Base-by-base conservation (phyloP, 2,329 filamentous ascomycete species). In the Ascochyta koolunga region DNA sequence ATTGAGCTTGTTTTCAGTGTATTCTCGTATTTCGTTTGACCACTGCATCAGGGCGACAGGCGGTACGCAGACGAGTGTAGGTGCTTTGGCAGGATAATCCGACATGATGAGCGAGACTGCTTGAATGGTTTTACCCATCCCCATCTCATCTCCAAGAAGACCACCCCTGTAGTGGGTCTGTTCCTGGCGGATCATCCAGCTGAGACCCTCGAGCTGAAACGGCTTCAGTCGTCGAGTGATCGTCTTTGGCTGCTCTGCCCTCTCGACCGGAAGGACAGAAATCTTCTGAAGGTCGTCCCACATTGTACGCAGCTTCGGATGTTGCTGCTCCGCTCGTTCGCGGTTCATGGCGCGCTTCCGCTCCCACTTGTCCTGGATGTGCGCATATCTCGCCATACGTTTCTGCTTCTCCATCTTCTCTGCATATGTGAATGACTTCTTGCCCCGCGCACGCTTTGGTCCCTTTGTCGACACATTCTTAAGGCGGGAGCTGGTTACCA, bases 101-200 rank as follows among this genome's bases (percentile, higher is more conserved):
- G 93, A 97, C 95, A 98, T 98, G 75, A 99, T 92, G 38, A 99
- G 83, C 3, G 93, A 97, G 16, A 99, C 95, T 2, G 95, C 93
- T 76, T 99, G 95, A 44, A 99, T 98, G 0, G 95, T 99, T 79
- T 99, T 99, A 43, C 95, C 95, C 78, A 99, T 90, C 18, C 95
- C 95, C 95, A 99, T 99, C 76, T 99, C 95, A 65, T 99, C 95
- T 54, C 95, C 95, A 2, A 99, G 83, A 2, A 99, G 81, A 13
- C 95, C 95, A 16, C 95, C 95, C 68, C 87, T 90, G 83, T 93
- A 98, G 33, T 89, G 78, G 0, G 86, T 89, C 75, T 90, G 80
- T 72, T 99, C 95, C 82, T 98, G 96, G 50, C 84, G 87, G 56
- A 84, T 86, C 91, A 99, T 96, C 95, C 95, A 99, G 44, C 91